A percentile compares a stretch with the other conserved stretches of the same genome.
phyloP scores from a whole-genome alignment of 2,329 filamentous ascomycete genomes.

The Neopestalotiopsis sp. region DNA sequence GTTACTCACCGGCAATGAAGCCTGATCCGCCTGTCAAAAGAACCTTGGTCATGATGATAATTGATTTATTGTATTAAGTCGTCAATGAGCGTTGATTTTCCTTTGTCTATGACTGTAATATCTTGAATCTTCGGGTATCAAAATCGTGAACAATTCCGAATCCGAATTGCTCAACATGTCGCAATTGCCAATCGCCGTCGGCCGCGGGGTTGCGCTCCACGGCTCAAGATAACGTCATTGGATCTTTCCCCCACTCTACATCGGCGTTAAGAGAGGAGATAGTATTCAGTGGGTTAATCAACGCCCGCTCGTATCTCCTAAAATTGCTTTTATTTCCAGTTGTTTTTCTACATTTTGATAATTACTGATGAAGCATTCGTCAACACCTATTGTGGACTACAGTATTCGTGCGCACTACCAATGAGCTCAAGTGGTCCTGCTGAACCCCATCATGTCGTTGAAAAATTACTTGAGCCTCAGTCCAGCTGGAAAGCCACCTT shows the following conservation, averaged over 20 bases:
- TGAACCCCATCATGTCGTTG: neutral
- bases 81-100: neutral
- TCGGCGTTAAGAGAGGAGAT: slow-evolving; percentile 12
- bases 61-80: neutral
- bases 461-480: neutral
- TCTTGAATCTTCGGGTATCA: neutral
- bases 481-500: neutral
- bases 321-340: too few species aligned
- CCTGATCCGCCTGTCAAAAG: slow-evolving; percentile 50
- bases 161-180: neutral
- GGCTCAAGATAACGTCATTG: slow-evolving; percentile 13
- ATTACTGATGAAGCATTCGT: too few species aligned
- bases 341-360: neutral
- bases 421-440: too few species aligned
- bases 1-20: slow-evolving; percentile 54
- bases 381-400: too few species aligned
- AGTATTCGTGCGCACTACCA: too few species aligned
- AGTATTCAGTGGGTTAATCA: neutral
- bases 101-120: neutral
- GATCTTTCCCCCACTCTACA: neutral
- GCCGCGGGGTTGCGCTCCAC: slow-evolving; percentile 6
- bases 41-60: slow-evolving; percentile 15
- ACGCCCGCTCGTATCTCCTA: neutral
- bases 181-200: neutral
- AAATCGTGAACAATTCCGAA: neutral